Base-by-base conservation (phyloP, 139 green algal species). In the Astrephomene gubernaculifera region DNA sequence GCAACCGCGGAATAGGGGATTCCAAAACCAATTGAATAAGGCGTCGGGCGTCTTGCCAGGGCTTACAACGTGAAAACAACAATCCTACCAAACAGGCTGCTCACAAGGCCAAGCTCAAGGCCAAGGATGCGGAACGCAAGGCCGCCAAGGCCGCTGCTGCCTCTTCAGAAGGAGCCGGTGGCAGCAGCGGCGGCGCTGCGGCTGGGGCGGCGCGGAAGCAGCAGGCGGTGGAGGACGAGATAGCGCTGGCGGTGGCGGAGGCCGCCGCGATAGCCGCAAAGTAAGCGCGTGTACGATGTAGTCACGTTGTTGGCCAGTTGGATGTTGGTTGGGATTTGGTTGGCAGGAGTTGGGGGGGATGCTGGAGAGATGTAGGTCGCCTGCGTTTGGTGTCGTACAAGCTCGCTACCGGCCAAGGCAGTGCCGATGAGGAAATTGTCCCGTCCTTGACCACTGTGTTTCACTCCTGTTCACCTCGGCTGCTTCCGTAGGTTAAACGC, bases 41-140 rank as follows among this genome's bases (percentile, higher is more conserved):
- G n/a, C n/a, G n/a, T n/a, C n/a, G n/a, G n/a, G n/a, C n/a, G n/a
- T n/a, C n/a, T n/a, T n/a, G n/a, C n/a, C n/a, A n/a, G n/a, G n/a
- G n/a, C n/a, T n/a, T n/a, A n/a, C n/a, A n/a, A n/a, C n/a, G n/a
- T n/a, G n/a, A n/a, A n/a, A n/a, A 69, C 35, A 74, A 53, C 29
- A 68, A 8, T 72, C 71, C 33, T 39, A 1, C 21, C 68, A 39
- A 10, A 41, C 91, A 96, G 92, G 94, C 91, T 14, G 92, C 93
- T 14, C 95, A 96, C 82, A 91, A 93, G 39, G 92, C 93, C 1
- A 84, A 85, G 65, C 91, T 94, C 79, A 95, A 94, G 74, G 93
- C 90, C 35, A 92, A 91, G 83, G 92, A 95, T 74, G 91, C 92
- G 54, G 93, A 95, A 78, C 83, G 88, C 53, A 88, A 93, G 53